These are phyloP conservation scores for Pseudocercospora fijiensis DNA, from an alignment of 2,329 filamentous ascomycete species.

Conservation along the genomic window DNA sequence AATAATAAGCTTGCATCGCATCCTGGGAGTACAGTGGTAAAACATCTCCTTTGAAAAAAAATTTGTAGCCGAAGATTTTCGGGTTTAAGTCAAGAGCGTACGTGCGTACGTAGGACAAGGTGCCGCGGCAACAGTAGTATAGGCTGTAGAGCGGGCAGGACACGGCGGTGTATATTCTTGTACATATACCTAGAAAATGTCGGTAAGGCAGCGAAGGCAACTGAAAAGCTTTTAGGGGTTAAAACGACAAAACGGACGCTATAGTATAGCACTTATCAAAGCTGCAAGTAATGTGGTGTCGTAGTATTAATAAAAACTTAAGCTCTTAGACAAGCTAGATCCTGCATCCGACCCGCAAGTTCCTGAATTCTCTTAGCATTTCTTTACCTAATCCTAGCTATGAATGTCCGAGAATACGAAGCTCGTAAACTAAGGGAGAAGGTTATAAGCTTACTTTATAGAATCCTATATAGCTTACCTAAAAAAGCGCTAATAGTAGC, in stretches of 20 bases:
- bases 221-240: constrained; percentile 32
- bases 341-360: not conserved
- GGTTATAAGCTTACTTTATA: too few species aligned
- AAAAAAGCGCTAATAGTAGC: too few species aligned
- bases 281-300: not conserved
- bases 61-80: constrained; percentile 19
- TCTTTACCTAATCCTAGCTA: not conserved
- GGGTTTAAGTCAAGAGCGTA: constrained; percentile 34
- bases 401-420: too few species aligned
- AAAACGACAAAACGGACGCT: not conserved
- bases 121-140: constrained; percentile 50
- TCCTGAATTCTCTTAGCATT: not conserved
- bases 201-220: constrained; percentile 38
- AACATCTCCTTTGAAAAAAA: constrained; percentile 21
- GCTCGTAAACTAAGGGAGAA: too few species aligned
- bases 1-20: constrained; percentile 50
- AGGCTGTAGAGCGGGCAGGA: constrained; percentile 48
- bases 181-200: constrained; percentile 25
- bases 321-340: not conserved
- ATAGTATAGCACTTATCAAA: too few species aligned
- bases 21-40: constrained; percentile 50
- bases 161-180: too few species aligned
- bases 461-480: too few species aligned
- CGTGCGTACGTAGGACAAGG: constrained; percentile 52
- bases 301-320: not conserved